Base-by-base conservation (phyloP, 768 basidiomycete species). In the Epithele typhae region DNA sequence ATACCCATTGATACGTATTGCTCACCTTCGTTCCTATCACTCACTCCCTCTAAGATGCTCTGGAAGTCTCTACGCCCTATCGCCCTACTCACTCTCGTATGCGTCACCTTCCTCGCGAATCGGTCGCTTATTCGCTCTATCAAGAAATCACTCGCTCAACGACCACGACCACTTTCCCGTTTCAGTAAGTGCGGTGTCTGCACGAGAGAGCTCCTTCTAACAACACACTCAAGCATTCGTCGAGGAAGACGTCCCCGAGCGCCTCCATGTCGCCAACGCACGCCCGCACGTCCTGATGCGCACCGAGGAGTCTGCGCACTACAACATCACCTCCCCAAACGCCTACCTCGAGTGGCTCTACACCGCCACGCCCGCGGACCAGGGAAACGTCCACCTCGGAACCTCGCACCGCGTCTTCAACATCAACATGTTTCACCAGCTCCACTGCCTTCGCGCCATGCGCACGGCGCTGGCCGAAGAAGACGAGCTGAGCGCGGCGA, bases 391-490 rank as follows among this genome's bases (percentile, higher is more conserved):
- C 17, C 60, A 51, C 33, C 49, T 59, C 37, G 62, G 62, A 7
- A 59, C 60, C 12, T 36, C 53, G 41, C 46, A 54, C 22, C 57
- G 60, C 14, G 50, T 60, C 41, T 61, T 62, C 55, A 51, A 51
- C 17, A 37, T 64, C n/a, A 32, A 51, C 17, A 43, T 56, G 39
- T 53, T 45, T 30, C 59, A 59, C 45, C 45, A 59, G 45, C 39
- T 58, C 18, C 57, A 59, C 32, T 59, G 59, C 37, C 44, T 67
- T 3, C 54, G 62, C 45, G 41, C 49, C 5, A 50, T 67, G 15
- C 60, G 64, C 6, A 35, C 19, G 17, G 55, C 60, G 2, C 53
- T 64, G 25, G 53, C 57, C 14, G 48, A 43, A 4, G 37, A 40
- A 3, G 37, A 9, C 2, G 37, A 40, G 1, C 47, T 38, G 18